Conservation (phyloP, 2,329 filamentous ascomycete species). For the Colletotrichum karsti region DNA sequence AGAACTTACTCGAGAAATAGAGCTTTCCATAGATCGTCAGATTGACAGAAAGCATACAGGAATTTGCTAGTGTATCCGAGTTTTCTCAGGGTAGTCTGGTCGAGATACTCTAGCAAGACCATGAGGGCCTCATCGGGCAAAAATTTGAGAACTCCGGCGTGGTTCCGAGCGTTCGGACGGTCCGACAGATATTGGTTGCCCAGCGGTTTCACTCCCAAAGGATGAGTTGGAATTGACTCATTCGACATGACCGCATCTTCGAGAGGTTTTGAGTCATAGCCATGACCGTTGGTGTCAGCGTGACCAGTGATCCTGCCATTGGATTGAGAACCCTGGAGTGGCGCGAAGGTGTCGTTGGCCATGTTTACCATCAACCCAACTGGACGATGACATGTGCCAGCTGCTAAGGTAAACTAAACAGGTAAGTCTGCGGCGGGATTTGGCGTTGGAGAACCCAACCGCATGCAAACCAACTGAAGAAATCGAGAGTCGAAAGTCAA, state of each 20-base stretch:
- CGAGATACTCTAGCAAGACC: conserved; percentile 78
- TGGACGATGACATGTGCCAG: conserved; percentile 20
- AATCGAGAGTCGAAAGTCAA: neutral
- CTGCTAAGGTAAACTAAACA: neutral
- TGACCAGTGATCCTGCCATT: conserved; percentile 12
- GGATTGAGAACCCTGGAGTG: neutral
- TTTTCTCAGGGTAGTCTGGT: conserved; percentile 66
- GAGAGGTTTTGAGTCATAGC: conserved; percentile 24
- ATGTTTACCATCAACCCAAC: conserved; percentile 1
- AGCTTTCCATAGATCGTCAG: conserved; percentile 89
- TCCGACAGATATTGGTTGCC: conserved; percentile 82
- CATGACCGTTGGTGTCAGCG: conserved; percentile 10
- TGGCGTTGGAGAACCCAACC: conserved; percentile 12
- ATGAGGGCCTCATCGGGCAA: conserved; percentile 86
- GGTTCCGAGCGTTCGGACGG: conserved; percentile 71
- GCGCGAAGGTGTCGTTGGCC: conserved; percentile 12
- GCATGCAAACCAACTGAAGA: neutral
- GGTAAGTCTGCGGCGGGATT: neutral
- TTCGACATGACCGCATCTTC: conserved; percentile 4
- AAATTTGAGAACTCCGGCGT: conserved; percentile 70
- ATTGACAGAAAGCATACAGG: conserved; percentile 83
- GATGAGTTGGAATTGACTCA: conserved; percentile 77
- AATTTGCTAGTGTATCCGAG: conserved; percentile 85
- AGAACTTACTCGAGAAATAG: conserved; percentile 88
- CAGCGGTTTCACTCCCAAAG: conserved; percentile 83